Evolutionary conservation across 768 basidiomycete genomes (phyloP).

Genomic region (Hypsizygus marmoreus): DNA sequence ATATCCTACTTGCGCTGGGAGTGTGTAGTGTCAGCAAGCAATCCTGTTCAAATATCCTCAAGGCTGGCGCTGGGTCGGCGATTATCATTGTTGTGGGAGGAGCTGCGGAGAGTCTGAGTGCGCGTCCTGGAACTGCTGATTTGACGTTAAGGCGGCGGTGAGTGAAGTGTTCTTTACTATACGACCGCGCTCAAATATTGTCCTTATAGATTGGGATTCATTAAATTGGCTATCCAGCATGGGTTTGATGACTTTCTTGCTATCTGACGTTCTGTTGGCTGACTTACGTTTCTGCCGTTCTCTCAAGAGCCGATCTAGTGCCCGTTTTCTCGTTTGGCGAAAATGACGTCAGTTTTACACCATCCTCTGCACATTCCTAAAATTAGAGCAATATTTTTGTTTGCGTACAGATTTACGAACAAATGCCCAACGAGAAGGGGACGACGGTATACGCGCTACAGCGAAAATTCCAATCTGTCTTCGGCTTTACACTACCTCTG

Average conservation of each 20-base stretch:
- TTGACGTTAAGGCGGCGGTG: constrained; percentile 76
- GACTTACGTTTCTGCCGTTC: background rate
- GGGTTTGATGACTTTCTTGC: constrained; percentile 53
- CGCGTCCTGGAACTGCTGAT: constrained; percentile 96
- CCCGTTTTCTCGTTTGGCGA: constrained; percentile 99
- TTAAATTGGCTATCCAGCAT: constrained; percentile 90
- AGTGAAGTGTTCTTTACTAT: constrained; percentile 14
- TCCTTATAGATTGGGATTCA: constrained; percentile 81
- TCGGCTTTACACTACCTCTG: constrained; percentile 96
- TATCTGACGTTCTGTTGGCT: constrained; percentile 8
- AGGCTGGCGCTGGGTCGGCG: constrained; percentile 59
- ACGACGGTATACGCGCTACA: constrained; percentile 86
- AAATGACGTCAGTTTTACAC: constrained; percentile 74
- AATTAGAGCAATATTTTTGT: too few relatives aligned
- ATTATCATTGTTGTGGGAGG: constrained; percentile 97
- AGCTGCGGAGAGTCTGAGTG: constrained; percentile 91
- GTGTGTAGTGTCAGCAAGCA: constrained; percentile 91
- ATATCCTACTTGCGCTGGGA: constrained; percentile 83
- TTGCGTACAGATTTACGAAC: constrained; percentile 89
- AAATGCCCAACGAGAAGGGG: constrained; percentile 94
- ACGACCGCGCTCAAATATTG: background rate
- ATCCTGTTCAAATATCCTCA: constrained; percentile 88
- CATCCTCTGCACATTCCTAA: too few relatives aligned
- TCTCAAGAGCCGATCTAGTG: constrained; percentile 85
- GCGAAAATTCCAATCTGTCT: constrained; percentile 86